Evolutionary conservation across 2,329 filamentous ascomycete species (phyloP).

Genomic region (Huntiella omanensis): DNA sequence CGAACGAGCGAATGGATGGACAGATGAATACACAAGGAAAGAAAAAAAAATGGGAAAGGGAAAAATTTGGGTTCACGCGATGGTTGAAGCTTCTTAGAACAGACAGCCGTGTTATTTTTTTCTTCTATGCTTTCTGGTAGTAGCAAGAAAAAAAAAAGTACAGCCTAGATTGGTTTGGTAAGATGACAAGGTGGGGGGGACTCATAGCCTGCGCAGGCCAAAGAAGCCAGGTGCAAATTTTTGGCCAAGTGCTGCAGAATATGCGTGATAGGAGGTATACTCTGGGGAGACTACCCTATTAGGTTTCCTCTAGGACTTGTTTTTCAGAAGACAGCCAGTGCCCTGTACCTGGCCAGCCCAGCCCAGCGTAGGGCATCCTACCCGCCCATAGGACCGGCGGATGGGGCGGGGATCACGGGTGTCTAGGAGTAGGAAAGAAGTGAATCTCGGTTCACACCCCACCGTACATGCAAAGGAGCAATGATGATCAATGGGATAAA

Average conservation of each 20-base stretch:
- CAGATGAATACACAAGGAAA: neutral
- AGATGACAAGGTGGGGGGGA: neutral
- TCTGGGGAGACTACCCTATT: neutral
- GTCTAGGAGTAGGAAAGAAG: no score
- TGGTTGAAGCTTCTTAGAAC: slow-evolving; percentile 1
- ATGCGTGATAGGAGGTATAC: no score
- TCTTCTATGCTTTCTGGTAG: neutral
- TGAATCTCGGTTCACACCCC: no score
- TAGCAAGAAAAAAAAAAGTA: neutral
- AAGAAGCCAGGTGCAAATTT: neutral
- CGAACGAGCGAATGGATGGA: neutral
- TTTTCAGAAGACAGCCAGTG: neutral
- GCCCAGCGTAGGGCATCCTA: neutral
- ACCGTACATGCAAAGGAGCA: no score
- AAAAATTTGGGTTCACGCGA: neutral
- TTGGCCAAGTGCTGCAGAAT: no score
- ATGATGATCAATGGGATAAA: no score
- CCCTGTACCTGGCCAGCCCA: neutral
- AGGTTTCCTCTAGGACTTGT: neutral
- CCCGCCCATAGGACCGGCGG: no score
- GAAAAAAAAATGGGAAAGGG: slow-evolving; percentile 2
- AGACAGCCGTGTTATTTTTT: slow-evolving; percentile 4
- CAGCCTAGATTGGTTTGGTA: neutral
- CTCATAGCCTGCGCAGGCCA: neutral
- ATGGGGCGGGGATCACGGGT: no score